Evolutionary conservation across 192 early-diverging fungal genomes (phyloP).

Genomic region (Coemansia sp.): DNA sequence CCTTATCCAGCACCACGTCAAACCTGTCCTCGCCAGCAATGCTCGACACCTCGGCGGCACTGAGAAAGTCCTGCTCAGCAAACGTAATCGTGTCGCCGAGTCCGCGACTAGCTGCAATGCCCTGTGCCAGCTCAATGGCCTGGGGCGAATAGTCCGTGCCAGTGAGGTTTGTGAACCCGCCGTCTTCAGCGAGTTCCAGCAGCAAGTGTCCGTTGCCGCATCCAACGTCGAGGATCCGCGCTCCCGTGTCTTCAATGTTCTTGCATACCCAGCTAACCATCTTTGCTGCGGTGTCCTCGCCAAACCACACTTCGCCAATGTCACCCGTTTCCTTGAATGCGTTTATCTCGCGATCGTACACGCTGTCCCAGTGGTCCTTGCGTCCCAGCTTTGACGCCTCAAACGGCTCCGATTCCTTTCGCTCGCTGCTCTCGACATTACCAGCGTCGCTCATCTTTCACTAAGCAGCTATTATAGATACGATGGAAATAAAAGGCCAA

Average conservation of each 20-base stretch:
- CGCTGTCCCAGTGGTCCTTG: slow-evolving; percentile 75
- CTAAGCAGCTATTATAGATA: not conserved
- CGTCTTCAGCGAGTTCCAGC: slow-evolving; percentile 64
- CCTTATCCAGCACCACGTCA: slow-evolving; percentile 86
- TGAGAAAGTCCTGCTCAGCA: slow-evolving; percentile 63
- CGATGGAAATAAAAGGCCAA: not conserved
- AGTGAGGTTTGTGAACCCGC: slow-evolving; percentile 70
- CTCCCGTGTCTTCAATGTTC: slow-evolving; percentile 23
- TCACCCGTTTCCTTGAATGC: slow-evolving; percentile 87
- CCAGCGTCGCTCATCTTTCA: slow-evolving; percentile 8
- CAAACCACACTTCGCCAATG: slow-evolving; percentile 94
- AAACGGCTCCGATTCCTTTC: slow-evolving; percentile 20
- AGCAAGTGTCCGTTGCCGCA: slow-evolving; percentile 94
- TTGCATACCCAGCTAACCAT: slow-evolving; percentile 86
- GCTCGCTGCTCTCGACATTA: not conserved
- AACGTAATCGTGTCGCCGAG: slow-evolving; percentile 56
- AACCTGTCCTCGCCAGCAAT: slow-evolving; percentile 31
- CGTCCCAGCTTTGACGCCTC: slow-evolving; percentile 46
- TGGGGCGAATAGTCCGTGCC: slow-evolving; percentile 88
- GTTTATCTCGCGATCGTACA: slow-evolving; percentile 77
- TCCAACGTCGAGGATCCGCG: slow-evolving; percentile 79
- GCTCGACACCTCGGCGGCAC: slow-evolving; percentile 46
- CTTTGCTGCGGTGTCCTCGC: slow-evolving; percentile 78
- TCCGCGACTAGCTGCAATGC: slow-evolving; percentile 60
- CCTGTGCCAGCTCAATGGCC: slow-evolving; percentile 73